These are phyloP conservation scores for Pseudozyma thailandica DNA, from an alignment of 1,284 basidiomycete genomes.

Conservation along the genomic window DNA sequence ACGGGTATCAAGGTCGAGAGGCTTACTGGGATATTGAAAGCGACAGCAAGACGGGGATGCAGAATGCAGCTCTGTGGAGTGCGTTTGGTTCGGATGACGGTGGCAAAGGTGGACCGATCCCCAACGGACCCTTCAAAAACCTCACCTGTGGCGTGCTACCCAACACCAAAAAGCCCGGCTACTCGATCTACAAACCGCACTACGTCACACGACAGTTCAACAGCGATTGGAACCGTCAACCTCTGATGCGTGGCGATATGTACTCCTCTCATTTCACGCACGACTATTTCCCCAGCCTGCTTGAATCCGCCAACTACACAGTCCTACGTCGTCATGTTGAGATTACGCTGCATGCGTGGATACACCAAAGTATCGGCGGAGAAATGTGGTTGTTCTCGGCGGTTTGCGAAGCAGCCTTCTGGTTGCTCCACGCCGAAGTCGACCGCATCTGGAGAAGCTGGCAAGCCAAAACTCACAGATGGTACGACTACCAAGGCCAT, in stretches of 20 bases:
- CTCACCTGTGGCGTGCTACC: conserved; percentile 25
- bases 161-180: conserved; percentile 18
- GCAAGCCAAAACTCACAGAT: conserved; percentile 9
- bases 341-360: conserved; percentile 21
- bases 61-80: conserved; percentile 13
- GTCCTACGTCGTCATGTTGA: conserved; percentile 9
- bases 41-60: conserved; percentile 13
- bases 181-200: conserved; percentile 29
- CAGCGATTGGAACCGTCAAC: conserved; percentile 19
- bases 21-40: conserved; percentile 35
- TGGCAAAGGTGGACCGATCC: conserved; percentile 24
- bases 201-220: conserved; percentile 39
- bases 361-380: conserved; percentile 28
- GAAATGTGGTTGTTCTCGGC: conserved; percentile 32
- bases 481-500: conserved; percentile 20
- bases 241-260: conserved; percentile 36
- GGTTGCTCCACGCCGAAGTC: conserved; percentile 36
- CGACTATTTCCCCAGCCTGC: conserved; percentile 3
- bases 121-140: conserved; percentile 18
- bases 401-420: conserved; percentile 39
- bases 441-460: conserved; percentile 32
- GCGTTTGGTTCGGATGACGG: conserved; percentile 13
- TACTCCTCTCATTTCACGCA: conserved; percentile 21
- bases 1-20: conserved; percentile 29
- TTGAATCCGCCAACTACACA: conserved; percentile 13